These are phyloP conservation scores for Pseudozyma tsukubaensis DNA, from an alignment of 1,284 basidiomycete genomes.

Conservation along the genomic window DNA sequence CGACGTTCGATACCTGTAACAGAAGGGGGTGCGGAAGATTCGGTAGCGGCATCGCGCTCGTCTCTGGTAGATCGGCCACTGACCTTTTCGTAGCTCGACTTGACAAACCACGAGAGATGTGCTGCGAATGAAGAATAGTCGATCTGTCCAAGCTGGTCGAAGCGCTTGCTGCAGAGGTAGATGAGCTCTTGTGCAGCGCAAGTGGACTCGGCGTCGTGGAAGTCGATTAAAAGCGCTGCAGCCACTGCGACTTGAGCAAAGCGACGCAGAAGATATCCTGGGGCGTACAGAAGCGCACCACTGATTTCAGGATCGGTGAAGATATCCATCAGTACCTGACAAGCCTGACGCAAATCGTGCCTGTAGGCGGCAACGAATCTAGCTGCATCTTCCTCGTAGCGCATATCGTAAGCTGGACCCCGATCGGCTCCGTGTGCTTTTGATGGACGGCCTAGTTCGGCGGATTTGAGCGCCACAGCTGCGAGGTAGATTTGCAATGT, in stretches of 20 bases:
- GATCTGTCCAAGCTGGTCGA: conserved; percentile 27
- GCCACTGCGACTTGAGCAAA: conserved; percentile 28
- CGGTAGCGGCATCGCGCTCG: conserved; percentile 18
- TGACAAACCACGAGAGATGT: conserved; percentile 27
- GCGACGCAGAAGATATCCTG: conserved; percentile 38
- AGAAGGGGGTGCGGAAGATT: conserved; percentile 15
- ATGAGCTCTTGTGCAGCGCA: conserved; percentile 37
- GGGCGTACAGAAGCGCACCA: conserved; percentile 39
- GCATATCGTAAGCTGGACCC: conserved; percentile 17
- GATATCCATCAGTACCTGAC: conserved; percentile 46
- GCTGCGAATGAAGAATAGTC: conserved; percentile 20
- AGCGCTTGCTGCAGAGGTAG: conserved; percentile 41
- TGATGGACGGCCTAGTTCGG: conserved; percentile 19
- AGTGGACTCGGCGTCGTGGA: conserved; percentile 28
- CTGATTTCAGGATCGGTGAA: conserved; percentile 49
- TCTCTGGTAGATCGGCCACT: conserved; percentile 10
- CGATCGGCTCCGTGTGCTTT: conserved; percentile 18
- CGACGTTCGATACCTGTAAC: conserved; percentile 10
- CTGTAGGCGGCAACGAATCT: conserved; percentile 38
- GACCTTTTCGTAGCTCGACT: conserved; percentile 33
- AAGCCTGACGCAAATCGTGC: conserved; percentile 34
- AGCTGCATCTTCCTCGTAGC: conserved; percentile 38
- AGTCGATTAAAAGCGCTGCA: conserved; percentile 28
- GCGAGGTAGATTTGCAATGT: conserved; percentile 37
- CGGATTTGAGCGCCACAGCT: conserved; percentile 29